A percentile compares a stretch with the other conserved stretches of the same genome.
These are phyloP conservation scores for Candida silvicultrix DNA, from an alignment of 805 yeast species.

Conservation along the genomic window DNA sequence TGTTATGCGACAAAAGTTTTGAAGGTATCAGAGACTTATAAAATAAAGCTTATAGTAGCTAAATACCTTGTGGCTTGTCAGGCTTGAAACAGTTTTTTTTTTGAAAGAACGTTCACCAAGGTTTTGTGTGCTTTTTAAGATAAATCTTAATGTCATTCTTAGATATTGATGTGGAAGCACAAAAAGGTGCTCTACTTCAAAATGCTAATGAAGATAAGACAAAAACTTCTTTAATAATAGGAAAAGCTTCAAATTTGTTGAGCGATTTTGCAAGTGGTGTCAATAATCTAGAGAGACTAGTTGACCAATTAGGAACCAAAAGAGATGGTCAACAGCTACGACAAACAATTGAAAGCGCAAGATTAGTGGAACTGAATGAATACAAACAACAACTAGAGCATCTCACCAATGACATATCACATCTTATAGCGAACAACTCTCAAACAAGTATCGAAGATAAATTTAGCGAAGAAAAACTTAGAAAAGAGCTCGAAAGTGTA, in stretches of 20 bases:
- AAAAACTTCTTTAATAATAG: conserved; percentile 15
- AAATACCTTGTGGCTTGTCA: too few relatives aligned
- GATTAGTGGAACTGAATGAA: conserved; percentile 17
- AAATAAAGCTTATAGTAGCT: too few relatives aligned
- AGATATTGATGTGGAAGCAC: conserved; percentile 25
- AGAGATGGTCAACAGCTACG: conserved; percentile 31
- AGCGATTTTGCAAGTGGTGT: conserved; percentile 42
- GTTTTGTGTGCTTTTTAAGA: too few relatives aligned
- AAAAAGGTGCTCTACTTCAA: conserved; percentile 3
- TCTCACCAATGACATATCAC: conserved; percentile 17
- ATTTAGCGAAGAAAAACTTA: conserved; percentile 34
- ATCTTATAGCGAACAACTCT: conserved; percentile 11
- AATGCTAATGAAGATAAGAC: conserved; percentile 6
- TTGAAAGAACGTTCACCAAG: too few relatives aligned
- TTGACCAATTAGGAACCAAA: conserved; percentile 45
- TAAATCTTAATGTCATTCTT: conserved; percentile 24
- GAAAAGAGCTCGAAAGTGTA: conserved; percentile 49
- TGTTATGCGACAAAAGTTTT: too few relatives aligned
- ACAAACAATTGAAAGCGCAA: conserved; percentile 22
- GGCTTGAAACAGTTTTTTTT: too few relatives aligned
- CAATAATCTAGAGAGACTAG: conserved; percentile 42
- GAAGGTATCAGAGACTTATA: too few relatives aligned
- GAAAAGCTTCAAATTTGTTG: conserved; percentile 20
- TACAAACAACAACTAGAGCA: conserved; percentile 29
- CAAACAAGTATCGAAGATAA: conserved; percentile 14